Evolutionary conservation across 225 moss, liverwort and hornwort species (phyloP).

Genomic region (Asterella californica): DNA sequence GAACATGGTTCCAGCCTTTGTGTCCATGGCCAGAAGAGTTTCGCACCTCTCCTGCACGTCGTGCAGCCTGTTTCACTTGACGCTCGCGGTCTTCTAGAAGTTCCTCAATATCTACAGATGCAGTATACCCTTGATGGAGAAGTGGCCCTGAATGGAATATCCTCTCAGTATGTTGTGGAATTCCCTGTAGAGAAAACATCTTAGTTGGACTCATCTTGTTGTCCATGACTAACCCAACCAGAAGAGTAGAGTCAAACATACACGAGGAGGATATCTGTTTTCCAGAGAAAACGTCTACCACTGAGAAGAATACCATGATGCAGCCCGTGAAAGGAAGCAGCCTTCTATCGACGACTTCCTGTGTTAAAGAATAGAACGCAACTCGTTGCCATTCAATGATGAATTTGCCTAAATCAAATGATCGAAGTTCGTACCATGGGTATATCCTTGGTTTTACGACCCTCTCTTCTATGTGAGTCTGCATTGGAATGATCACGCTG

Average conservation of each 20-base stretch:
- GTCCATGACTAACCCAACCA: conserved; percentile 33
- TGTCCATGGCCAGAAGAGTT: conserved; percentile 29
- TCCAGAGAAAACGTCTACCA: conserved; percentile 22
- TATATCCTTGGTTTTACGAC: conserved; percentile 51
- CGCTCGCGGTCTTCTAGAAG: conserved; percentile 96
- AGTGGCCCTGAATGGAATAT: conserved; percentile 98
- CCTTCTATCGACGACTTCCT: conserved; percentile 10
- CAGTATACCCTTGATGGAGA: conserved; percentile 91
- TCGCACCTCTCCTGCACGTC: conserved; percentile 57
- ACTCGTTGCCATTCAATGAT: conserved; percentile 19
- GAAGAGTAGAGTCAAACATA: conserved; percentile 24
- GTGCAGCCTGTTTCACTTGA: conserved; percentile 69
- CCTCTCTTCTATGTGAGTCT: conserved; percentile 46
- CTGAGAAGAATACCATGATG: conserved; percentile 19
- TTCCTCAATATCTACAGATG: conserved; percentile 94
- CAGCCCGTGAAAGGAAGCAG: conserved; percentile 18
- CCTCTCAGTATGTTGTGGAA: conserved; percentile 80
- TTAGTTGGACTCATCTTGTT: conserved; percentile 40
- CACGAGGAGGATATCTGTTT: conserved; percentile 25
- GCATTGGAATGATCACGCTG: conserved; percentile 44
- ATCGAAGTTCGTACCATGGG: conserved; percentile 43
- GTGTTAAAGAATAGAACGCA: conserved; percentile 21
- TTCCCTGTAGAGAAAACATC: conserved; percentile 76
- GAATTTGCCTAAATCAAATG: conserved; percentile 21
- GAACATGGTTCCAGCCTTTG: conserved; percentile 47